Evolutionary conservation across 306 rosid genomes (phyloP).

Genomic region (Cucurbita argyrosperma): DNA sequence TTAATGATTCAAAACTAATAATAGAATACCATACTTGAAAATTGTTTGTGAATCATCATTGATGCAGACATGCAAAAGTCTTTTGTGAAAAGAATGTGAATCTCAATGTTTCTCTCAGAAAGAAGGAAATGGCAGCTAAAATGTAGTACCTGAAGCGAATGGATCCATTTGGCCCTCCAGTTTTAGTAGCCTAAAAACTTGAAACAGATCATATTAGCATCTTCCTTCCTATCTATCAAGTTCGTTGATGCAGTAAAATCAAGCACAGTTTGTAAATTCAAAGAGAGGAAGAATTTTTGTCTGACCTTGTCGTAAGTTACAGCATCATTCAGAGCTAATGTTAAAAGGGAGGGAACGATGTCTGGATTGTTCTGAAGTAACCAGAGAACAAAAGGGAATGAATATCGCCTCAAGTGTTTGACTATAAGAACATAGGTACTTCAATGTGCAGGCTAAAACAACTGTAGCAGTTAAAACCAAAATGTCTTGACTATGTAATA

Average conservation of each 20-base stretch:
- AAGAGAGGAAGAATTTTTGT: neutral
- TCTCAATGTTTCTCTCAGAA: neutral
- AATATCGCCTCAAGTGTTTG: neutral
- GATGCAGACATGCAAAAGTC: neutral
- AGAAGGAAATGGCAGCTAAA: conserved; percentile 3
- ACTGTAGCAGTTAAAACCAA: neutral
- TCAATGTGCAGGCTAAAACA: neutral
- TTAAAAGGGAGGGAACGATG: conserved; percentile 44
- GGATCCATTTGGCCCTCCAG: conserved; percentile 94
- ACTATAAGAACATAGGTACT: neutral
- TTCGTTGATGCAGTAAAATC: neutral
- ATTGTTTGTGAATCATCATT: neutral
- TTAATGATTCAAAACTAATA: neutral
- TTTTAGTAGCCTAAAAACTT: conserved; percentile 78
- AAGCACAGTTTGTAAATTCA: neutral
- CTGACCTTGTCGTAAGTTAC: conserved; percentile 87
- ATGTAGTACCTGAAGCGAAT: conserved; percentile 71
- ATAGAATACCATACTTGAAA: neutral
- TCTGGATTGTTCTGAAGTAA: conserved; percentile 61
- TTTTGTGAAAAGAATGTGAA: neutral
- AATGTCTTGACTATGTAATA: neutral
- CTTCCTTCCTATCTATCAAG: conserved; percentile 3
- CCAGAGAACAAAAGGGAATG: conserved; percentile 5
- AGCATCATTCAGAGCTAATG: conserved; percentile 73
- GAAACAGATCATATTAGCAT: conserved; percentile 19